A percentile compares a stretch with the other conserved stretches of the same genome.
phyloP scores from a whole-genome alignment of 1,139 yeast species.

The Scheffersomyces cryptocercus region DNA sequence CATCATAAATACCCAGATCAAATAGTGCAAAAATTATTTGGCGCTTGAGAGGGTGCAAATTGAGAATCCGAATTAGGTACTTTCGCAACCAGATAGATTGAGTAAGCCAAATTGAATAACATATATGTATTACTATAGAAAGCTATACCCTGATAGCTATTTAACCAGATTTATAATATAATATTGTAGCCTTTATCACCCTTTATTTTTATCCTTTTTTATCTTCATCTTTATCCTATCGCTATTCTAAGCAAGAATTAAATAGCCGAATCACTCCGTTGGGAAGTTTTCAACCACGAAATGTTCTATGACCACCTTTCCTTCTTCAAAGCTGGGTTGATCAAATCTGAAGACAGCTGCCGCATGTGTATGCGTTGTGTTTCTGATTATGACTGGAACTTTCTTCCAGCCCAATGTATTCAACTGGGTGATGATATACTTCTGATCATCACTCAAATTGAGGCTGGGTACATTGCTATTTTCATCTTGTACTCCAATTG shows the following conservation, averaged over 20 bases:
- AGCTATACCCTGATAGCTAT: too few relatives aligned
- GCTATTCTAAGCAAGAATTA: not conserved
- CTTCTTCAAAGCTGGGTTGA: constrained; percentile 60
- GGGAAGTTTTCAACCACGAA: constrained; percentile 48
- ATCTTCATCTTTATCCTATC: too few relatives aligned
- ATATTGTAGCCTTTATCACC: constrained; percentile 1
- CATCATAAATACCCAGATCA: too few relatives aligned
- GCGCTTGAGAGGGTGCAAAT: too few relatives aligned
- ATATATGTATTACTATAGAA: too few relatives aligned
- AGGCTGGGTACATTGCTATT: constrained; percentile 30
- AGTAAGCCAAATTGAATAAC: too few relatives aligned
- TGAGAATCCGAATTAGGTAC: too few relatives aligned
- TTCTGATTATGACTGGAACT: constrained; percentile 66
- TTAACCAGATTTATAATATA: not conserved
- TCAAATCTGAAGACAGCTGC: constrained; percentile 72
- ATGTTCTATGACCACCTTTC: constrained; percentile 65
- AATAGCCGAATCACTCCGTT: constrained; percentile 5
- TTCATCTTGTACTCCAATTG: not conserved
- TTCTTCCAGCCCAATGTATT: constrained; percentile 67
- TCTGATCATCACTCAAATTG: constrained; percentile 45
- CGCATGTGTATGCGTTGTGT: constrained; percentile 72
- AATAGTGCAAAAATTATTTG: too few relatives aligned
- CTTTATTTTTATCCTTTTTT: not conserved
- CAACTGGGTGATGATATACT: constrained; percentile 53
- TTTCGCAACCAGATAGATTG: too few relatives aligned